Evolutionary conservation across 2,329 filamentous ascomycete species (phyloP), one percentile per base, ranked within the genome.

Genomic region (Paraphoma chrysanthemicola): DNA sequence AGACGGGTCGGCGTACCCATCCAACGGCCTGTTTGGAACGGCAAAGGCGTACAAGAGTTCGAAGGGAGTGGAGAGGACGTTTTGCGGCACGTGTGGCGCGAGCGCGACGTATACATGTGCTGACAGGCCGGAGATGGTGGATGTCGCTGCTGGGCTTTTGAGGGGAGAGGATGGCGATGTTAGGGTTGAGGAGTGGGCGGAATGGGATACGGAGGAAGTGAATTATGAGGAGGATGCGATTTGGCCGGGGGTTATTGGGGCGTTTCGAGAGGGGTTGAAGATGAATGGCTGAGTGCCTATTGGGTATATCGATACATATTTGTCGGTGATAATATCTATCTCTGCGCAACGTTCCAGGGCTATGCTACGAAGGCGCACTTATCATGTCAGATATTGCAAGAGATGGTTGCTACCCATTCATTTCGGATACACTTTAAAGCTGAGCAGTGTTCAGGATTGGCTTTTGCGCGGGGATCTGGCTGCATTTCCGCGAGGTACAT

Each of bases 61-160:
- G 0, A 69, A 77, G 0, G 82, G 80, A 0, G 82, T 87, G 3
- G 75, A 78, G 45, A 82, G 89, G 14, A 85, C 88, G 43, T 90
- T 90, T 66, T 91, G 88, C 68, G 72, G 74, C 1, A 67, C 52
- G 0, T 91, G 89, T 66, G 88, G 88, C 1, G 88, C 89, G 0
- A 87, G 83, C 0, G 80, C 87, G 3, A 90, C 90, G 65, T 90
- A 85, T 83, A 82, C 85, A 63, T 82, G 82, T 51, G 74, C 79
- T 4, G 77, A 78, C 57, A 77, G 87, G 39, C 28, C 47, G 6
- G 42, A 56, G n/a, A 28, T 59, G 1, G 43, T 56, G 1, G 56
- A 36, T 36, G 33, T 36, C 6, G 33, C 33, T 3, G 33, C 14
- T 3, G 33, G 33, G 7, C 23, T 23, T 23, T 36, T 36, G 33